A percentile compares a stretch with the other conserved stretches of the same genome.
phyloP scores from a whole-genome alignment of 768 basidiomycete species.

The Boletellus ananiceps region DNA sequence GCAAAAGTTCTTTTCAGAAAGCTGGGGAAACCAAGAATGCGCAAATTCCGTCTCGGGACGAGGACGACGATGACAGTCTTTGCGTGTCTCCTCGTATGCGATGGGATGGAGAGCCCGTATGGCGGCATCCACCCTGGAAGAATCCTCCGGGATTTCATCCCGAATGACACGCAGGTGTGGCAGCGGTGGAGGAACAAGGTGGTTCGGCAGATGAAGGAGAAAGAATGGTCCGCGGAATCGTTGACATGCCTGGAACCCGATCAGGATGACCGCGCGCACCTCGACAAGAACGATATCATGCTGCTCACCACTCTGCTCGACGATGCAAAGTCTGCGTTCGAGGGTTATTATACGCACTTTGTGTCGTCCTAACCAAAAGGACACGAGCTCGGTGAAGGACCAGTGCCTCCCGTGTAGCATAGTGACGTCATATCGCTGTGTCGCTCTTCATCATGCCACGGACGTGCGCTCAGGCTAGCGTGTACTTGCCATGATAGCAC shows the following conservation, averaged over 20 bases:
- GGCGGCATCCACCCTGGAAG: conserved; percentile 5
- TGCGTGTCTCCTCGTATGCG: conserved; percentile 21
- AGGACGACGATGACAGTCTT: conserved; percentile 24
- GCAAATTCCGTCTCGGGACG: conserved; percentile 21
- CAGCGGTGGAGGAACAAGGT: conserved; percentile 24
- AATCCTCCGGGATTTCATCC: conserved; percentile 20
- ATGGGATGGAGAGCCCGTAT: conserved; percentile 20
- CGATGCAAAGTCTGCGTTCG: conserved; percentile 19
- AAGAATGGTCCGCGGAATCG: background rate
- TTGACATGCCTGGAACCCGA: conserved; percentile 2
- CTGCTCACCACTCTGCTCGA: conserved; percentile 16
- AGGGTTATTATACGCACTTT: conserved; percentile 12
- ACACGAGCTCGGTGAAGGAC: too few relatives aligned
- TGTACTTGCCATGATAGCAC: too few relatives aligned
- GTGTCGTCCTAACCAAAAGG: background rate
- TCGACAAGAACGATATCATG: conserved; percentile 6
- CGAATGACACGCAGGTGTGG: conserved; percentile 25
- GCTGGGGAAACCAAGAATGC: conserved; percentile 11
- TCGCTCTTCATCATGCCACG: too few relatives aligned
- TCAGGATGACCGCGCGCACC: conserved; percentile 4
- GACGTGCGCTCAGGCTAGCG: too few relatives aligned
- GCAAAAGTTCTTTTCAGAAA: conserved; percentile 14
- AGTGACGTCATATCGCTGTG: too few relatives aligned
- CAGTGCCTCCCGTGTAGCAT: too few relatives aligned
- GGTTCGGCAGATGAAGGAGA: conserved; percentile 14